Conservation (phyloP, 2,329 filamentous ascomycete genomes). For the Trichoderma hamatum region DNA sequence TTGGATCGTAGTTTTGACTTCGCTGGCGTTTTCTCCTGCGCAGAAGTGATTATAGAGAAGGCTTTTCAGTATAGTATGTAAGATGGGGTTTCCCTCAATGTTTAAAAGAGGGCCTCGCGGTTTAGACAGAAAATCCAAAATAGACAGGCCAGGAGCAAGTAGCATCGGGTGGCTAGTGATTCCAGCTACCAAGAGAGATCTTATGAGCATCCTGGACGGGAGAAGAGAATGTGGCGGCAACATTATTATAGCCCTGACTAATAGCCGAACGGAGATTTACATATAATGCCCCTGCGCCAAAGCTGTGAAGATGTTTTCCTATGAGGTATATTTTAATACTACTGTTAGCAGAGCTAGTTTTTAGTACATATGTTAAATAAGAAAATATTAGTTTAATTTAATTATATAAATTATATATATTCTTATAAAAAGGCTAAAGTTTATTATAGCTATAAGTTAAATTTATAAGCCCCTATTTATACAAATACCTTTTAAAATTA, state of each 20-base stretch:
- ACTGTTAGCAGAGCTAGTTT: neutral
- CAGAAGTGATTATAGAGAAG: conserved; percentile 62
- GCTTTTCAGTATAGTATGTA: conserved; percentile 38
- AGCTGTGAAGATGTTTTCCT: neutral
- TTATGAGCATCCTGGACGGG: conserved; percentile 6
- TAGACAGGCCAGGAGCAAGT: conserved; percentile 1
- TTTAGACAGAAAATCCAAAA: conserved; percentile 2
- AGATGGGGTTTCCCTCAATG: neutral
- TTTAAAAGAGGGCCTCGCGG: neutral
- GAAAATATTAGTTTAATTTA: too few relatives aligned
- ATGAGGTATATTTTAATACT: neutral
- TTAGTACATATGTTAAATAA: too few relatives aligned
- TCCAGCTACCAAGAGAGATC: conserved; percentile 8
- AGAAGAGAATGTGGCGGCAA: conserved; percentile 20
- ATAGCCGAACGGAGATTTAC: neutral
- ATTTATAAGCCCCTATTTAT: too few relatives aligned
- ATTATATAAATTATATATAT: too few relatives aligned
- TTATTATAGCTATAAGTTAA: too few relatives aligned
- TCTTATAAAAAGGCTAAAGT: too few relatives aligned
- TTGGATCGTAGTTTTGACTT: conserved; percentile 49
- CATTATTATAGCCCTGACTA: neutral
- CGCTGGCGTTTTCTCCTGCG: conserved; percentile 51
- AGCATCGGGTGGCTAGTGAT: conserved; percentile 14
- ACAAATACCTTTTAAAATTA: too few relatives aligned
- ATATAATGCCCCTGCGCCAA: neutral